These are phyloP conservation scores for Begonia masoniana DNA, from an alignment of 306 rosid genomes.

Conservation along the genomic window DNA sequence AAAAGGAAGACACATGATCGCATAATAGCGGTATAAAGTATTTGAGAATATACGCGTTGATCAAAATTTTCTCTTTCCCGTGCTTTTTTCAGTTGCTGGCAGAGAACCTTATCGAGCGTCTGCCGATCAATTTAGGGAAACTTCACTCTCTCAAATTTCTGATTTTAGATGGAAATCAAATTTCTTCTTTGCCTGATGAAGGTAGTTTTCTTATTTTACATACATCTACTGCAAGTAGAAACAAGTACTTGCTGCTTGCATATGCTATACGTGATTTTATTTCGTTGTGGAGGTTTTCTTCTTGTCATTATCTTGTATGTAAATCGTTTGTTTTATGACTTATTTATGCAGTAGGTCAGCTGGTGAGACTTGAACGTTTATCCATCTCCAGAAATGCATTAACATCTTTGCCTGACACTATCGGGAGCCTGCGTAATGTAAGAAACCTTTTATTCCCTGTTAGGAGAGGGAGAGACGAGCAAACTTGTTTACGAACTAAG, in stretches of 20 bases:
- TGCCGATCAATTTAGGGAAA: slow-evolving; percentile 84
- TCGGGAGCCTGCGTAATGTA: slow-evolving; percentile 96
- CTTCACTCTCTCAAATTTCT: slow-evolving; percentile 72
- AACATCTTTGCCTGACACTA: slow-evolving; percentile 59
- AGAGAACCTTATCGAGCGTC: slow-evolving; percentile 65
- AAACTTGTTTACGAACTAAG: too few species aligned
- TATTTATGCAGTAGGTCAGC: slow-evolving; percentile 66
- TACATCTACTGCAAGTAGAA: background rate
- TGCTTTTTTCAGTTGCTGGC: slow-evolving; percentile 47
- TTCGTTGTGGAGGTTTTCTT: slow-evolving; percentile 5
- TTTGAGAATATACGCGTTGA: background rate
- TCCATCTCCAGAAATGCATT: slow-evolving; percentile 62
- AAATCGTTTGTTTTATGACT: too few species aligned
- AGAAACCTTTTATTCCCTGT: slow-evolving; percentile 13
- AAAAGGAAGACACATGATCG: background rate
- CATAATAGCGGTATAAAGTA: too few species aligned
- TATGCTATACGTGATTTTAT: background rate
- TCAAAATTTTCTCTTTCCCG: background rate
- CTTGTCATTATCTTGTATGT: background rate
- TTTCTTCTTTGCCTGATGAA: slow-evolving; percentile 89
- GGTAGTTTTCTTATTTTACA: slow-evolving; percentile 59
- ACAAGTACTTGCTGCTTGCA: slow-evolving; percentile 12
- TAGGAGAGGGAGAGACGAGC: too few species aligned
- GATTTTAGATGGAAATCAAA: slow-evolving; percentile 74
- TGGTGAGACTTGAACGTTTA: slow-evolving; percentile 78